Base-by-base conservation (phyloP, 2,329 filamentous ascomycete genomes). In the Colletotrichum sp. region DNA sequence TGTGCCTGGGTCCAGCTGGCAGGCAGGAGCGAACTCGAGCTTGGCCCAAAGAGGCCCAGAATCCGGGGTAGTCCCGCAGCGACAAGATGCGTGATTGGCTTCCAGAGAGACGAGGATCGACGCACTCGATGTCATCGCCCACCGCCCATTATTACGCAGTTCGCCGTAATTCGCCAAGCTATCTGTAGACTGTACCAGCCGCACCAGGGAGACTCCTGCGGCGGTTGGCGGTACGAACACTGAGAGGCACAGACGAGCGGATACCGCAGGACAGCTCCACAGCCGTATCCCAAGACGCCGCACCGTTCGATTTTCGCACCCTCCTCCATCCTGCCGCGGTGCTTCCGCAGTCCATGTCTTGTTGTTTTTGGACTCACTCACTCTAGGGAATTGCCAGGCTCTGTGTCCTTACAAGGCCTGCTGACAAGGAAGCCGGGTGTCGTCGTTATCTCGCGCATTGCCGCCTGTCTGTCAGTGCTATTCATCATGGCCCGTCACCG, bases 111-210 rank as follows among this genome's bases (percentile, higher is more conserved):
- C 22, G 55, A 68, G 64, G 73, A 75, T 75, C 73, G 73, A 68
- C 73, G 64, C 32, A 62, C 39, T 39, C 69, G 67, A 75, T 75
- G 73, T 75, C 69, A 72, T 75, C 73, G 73, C 73, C 73, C 73
- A 75, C 73, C 73, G 73, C 73, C 64, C 36, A 36, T 62, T 43
- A 55, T 36, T 71, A 34, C 36, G 67, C 56, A 48, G 55, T 70
- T 36, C 55, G 67, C 67, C 39, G 27, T 28, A 62, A 36, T 36
- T 36, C 52, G 66, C 66, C 32, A 27, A 62, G 58, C 43, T 22
- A 52, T 52, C 30, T 32, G 32, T n/a, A n/a, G n/a, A n/a, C n/a
- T n/a, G n/a, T 39, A 34, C 60, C 60, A 52, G 43, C 43, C 43
- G 43, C 43, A 52, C 43, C 43, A 52, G 43, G 43, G 43, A 58